Base-by-base conservation (phyloP, 768 basidiomycete species). In the Termitomyces eurrhizus region DNA sequence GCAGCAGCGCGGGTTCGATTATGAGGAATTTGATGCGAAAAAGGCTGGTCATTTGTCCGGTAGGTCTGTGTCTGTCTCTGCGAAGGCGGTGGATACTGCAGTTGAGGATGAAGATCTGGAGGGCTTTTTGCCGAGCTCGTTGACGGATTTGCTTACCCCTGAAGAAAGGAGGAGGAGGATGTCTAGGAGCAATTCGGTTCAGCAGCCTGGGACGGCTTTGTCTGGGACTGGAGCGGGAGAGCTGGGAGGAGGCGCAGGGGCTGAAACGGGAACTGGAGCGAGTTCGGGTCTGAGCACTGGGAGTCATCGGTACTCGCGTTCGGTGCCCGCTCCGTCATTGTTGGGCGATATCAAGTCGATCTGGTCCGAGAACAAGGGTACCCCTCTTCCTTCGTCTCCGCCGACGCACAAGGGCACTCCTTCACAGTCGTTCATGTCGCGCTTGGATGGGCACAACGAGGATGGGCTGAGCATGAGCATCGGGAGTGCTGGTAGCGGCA, bases 81-180 rank as follows among this genome's bases (percentile, higher is more conserved):
- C 51, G 57, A 58, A 50, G 48, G 36, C 59, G 64, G 36, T 63
- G 66, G 50, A 74, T 72, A 16, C 18, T 82, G 83, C 83, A 0
- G 81, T 80, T 7, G 86, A 87, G 21, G 90, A 89, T 52, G 92
- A 87, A 49, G 92, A 95, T 65, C 69, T 92, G 52, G 93, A 94
- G 68, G 95, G 94, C 59, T 91, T 98, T 70, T 71, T 98, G 35
- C 96, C 96, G 0, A 87, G 90, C 57, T 92, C 89, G 4, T 76
- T 98, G 51, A 92, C 87, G 32, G 95, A 98, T 62, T 79, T 98
- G 7, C 77, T 98, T 51, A 96, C 95, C 0, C 92, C 92, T 0
- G 89, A 88, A 65, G 96, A 98, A 74, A 82, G 88, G 64, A 89
- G 84, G 36, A 79, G 95, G 36, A 78, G 94, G 48, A 87, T 93